Conservation (phyloP, 805 yeast species). For the Kluyveromyces dobzhanskii region DNA sequence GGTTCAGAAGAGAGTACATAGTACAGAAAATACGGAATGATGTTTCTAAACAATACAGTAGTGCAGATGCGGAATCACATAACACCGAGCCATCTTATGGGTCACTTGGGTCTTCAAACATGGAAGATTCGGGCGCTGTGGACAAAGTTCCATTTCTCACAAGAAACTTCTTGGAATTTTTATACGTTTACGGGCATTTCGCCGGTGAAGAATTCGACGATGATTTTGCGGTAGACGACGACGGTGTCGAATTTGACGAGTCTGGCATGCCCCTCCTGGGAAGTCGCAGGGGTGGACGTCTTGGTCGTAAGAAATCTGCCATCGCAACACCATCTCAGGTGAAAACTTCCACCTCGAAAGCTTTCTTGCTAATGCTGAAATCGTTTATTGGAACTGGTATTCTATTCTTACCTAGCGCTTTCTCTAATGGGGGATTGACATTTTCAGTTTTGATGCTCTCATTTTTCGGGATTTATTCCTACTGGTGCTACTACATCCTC, state of each 20-base stretch:
- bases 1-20: conserved; percentile 67
- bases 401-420: conserved; percentile 60
- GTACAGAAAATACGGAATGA: conserved; percentile 30
- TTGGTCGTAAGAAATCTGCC: conserved; percentile 9
- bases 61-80: conserved; percentile 9
- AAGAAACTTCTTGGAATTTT: conserved; percentile 65
- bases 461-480: conserved; percentile 62
- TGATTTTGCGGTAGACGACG: conserved; percentile 40
- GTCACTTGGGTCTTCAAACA: conserved; percentile 2
- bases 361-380: conserved; percentile 62
- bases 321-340: conserved; percentile 36
- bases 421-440: conserved; percentile 61
- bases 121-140: conserved; percentile 14
- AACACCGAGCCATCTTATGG: conserved; percentile 5
- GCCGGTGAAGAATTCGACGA: conserved; percentile 79
- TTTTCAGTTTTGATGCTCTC: conserved; percentile 47
- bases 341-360: conserved; percentile 65
- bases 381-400: conserved; percentile 77
- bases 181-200: conserved; percentile 75
- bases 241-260: conserved; percentile 29
- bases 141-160: conserved; percentile 45
- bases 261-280: conserved; percentile 17
- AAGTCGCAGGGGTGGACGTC: conserved; percentile 6
- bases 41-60: conserved; percentile 10
- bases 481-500: conserved; percentile 67